Base-by-base conservation (phyloP, 768 basidiomycete species). In the Amanita muscaria region DNA sequence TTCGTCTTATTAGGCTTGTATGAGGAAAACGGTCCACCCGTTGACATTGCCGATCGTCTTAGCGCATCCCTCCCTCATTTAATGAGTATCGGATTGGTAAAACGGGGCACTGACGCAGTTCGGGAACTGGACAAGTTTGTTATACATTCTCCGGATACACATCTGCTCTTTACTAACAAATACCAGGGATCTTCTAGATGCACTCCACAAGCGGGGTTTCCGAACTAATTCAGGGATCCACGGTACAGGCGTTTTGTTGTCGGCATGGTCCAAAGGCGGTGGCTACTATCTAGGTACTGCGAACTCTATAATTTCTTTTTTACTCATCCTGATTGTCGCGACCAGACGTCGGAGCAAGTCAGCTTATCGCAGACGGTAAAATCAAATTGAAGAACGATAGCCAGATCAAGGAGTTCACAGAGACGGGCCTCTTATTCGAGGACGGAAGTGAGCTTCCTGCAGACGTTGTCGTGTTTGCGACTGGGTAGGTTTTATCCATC, bases 341-440 rank as follows among this genome's bases (percentile, higher is more conserved):
- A 16, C 12, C 49, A 76, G 75, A 77, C 48, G 68, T 70, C 29
- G 78, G 78, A n/a, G 73, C 72, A 2, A 72, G 71, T 47, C 67
- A 76, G 54, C 59, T 75, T 44, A 74, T 83, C 49, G 67, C 69
- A 24, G 76, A 80, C 46, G 78, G 80, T 11, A 76, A 79, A 56
- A 80, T 83, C 65, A 79, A 80, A 57, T 58, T 83, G 47, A 82
- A 81, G 62, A 76, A 68, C 56, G 76, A 76, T 32, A 58, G 63
- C 25, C 56, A 57, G 23, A 67, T 81, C 46, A 57, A 64, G 42
- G 55, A 55, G 12, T 73, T 77, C 53, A 69, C 63, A 5, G 49
- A 64, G 40, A 55, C 50, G 7, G 70, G 70, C 3, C 38, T 77
- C 16, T 53, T 58, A 32, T 77, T 77, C 46, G 67, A 67, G 24